Conservation (phyloP, 2,329 filamentous ascomycete species). For the Aspergillus pseudonomiae region DNA sequence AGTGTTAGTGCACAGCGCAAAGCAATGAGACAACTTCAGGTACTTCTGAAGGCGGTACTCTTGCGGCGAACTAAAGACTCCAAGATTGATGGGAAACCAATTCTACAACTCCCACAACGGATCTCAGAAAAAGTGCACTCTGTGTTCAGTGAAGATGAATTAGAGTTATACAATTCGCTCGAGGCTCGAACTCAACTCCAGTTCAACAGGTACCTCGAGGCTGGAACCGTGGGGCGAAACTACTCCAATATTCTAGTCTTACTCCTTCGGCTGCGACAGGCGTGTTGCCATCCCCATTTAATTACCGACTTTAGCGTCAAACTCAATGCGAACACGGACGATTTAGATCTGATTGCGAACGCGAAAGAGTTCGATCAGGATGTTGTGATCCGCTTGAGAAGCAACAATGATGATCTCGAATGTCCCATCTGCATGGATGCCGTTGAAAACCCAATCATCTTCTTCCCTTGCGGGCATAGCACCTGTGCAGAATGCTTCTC, state of each 20-base stretch:
- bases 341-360: slow-evolving; percentile 62
- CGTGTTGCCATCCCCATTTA: slow-evolving; percentile 75
- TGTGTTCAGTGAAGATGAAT: slow-evolving; percentile 68
- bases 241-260: slow-evolving; percentile 83
- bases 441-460: slow-evolving; percentile 73
- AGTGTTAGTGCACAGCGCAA: slow-evolving; percentile 36
- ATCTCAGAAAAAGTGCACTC: slow-evolving; percentile 64
- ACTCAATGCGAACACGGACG: slow-evolving; percentile 49
- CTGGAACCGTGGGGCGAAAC: slow-evolving; percentile 68
- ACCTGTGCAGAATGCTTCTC: slow-evolving; percentile 77
- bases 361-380: slow-evolving; percentile 62
- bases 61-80: slow-evolving; percentile 81
- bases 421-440: slow-evolving; percentile 83
- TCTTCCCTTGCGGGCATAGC: slow-evolving; percentile 81
- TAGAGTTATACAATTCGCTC: slow-evolving; percentile 65
- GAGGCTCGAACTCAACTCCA: slow-evolving; percentile 68
- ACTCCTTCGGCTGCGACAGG: slow-evolving; percentile 76
- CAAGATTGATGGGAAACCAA: slow-evolving; percentile 76
- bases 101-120: slow-evolving; percentile 69
- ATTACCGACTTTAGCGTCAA: slow-evolving; percentile 67
- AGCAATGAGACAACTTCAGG: slow-evolving; percentile 73
- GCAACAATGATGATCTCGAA: slow-evolving; percentile 66
- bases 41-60: slow-evolving; percentile 77
- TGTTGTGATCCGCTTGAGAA: slow-evolving; percentile 69
- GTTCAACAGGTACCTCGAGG: slow-evolving; percentile 76